These are phyloP conservation scores for Rhynchosporium agropyri DNA, from an alignment of 2,329 filamentous ascomycete species.

Conservation along the genomic window DNA sequence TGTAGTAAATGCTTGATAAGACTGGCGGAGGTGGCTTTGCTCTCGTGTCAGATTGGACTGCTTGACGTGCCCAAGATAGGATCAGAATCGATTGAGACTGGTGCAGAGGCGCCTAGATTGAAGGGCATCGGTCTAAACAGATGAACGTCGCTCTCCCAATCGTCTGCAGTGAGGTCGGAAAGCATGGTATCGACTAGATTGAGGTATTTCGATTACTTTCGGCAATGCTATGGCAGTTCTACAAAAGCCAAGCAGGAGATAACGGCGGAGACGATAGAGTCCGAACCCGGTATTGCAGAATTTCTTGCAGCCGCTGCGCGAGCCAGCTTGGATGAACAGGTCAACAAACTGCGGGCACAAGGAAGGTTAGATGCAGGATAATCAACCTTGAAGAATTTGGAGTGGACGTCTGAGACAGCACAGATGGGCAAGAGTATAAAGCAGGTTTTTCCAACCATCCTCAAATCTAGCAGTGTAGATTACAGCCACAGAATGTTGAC, in stretches of 20 bases:
- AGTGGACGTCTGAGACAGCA: neutral
- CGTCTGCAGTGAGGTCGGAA: constrained; percentile 6
- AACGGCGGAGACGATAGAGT: neutral
- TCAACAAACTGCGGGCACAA: neutral
- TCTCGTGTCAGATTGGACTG: constrained; percentile 19
- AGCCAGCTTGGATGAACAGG: neutral
- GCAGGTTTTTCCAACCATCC: neutral
- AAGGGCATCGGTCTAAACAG: constrained; percentile 1
- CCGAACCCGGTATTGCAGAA: neutral
- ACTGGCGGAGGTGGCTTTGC: constrained; percentile 21
- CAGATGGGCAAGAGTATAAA: neutral
- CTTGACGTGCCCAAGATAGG: constrained; percentile 15
- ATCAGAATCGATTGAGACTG: neutral
- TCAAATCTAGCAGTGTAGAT: neutral
- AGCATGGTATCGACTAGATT: constrained; percentile 9
- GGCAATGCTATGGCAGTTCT: no score
- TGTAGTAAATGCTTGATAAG: constrained; percentile 13
- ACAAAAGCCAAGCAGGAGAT: neutral
- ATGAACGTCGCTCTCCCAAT: constrained; percentile 2
- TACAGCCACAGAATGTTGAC: neutral
- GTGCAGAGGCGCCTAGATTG: neutral
- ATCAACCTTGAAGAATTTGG: neutral
- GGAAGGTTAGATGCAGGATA: neutral
- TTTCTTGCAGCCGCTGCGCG: neutral
- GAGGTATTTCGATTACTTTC: no score